Base-by-base conservation (phyloP, 2,329 filamentous ascomycete genomes). In the Coniella vitis region DNA sequence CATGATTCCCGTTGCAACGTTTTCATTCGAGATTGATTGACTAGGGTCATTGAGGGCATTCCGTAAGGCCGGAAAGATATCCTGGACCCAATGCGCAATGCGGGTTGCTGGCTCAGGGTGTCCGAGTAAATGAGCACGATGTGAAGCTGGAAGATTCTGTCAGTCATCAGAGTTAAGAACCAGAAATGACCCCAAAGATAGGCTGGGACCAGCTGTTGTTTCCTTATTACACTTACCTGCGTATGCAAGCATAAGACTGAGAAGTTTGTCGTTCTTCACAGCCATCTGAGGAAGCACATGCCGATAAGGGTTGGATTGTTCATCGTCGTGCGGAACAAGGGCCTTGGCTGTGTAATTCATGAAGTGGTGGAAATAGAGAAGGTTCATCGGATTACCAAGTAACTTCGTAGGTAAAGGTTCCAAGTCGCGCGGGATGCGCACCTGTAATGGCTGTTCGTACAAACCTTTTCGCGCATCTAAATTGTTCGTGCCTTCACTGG, bases 1-100 rank as follows among this genome's bases (percentile, higher is more conserved):
- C 85, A 93, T 90, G 54, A 94, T 90, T 7, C 87, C 85, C 0
- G 87, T 88, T 0, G 87, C 87, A 3, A 94, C 72, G 47, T 85
- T 87, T 14, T 80, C 79, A 56, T 89, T 83, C 1, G 85, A 84
- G 10, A 89, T 81, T 36, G 80, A 78, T 53, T 78, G 73, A 35
- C 73, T 71, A 0, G 76, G 73, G 47, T 82, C 75, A 51, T 76
- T 73, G 19, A 93, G 71, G 1, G 86, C 82, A 52, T 78, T 67
- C 22, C 86, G 79, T 17, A 94, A 73, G 14, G 81, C 79, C 0
- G 86, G 86, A 54, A 87, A 85, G n/a, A 87, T 86, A 56, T 88
- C 80, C 59, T 85, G 76, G 21, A 93, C 86, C 84, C 86, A 93
- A 35, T 80, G 72, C 2, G 87, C 87, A 55, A 94, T 93, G 19